Evolutionary conservation across 148 eudicot species (phyloP), one percentile per base, ranked within the genome.

Genomic region (Rheum nobile): DNA sequence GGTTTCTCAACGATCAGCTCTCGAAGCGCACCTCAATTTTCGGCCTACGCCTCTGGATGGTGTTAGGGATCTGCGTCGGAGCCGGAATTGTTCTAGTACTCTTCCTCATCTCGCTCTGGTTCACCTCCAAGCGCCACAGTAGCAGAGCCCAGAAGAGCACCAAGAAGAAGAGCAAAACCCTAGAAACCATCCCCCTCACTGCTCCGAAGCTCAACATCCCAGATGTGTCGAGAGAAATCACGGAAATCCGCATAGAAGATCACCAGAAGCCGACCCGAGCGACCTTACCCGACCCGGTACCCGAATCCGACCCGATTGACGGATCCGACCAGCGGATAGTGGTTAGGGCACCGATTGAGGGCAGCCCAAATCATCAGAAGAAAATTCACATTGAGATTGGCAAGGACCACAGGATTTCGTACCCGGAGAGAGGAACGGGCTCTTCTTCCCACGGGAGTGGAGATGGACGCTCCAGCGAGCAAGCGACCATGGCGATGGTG

Each of bases 11-110:
- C 82, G 84, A 84, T 21, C 76, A 84, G 65, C 89, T 91, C 71
- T 89, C 92, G 0, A 85, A 79, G 41, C 67, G 43, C 7, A 89
- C 94, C 71, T 85, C 90, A 67, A 86, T 91, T 42, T 88, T 91
- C 74, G 90, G 90, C 5, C 71, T 91, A 1, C 86, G 86, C 24
- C 74, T 91, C 17, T 88, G 94, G 92, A 88, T 89, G 8, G 88
- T 91, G 3, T 34, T 89, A 10, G 94, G 97, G 0, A 88, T 91
- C 8, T 80, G 84, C 28, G 82, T 87, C 34, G 94, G 94, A 3
- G 94, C 89, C 10, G 82, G 73, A 1, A 80, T 91, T 35, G 94
- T 89, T 38, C 50, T 89, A 28, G 21, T 86, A 8, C 79, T 91
- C 37, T 91, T 91, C 74, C 21, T 89, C 6, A 77, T 91, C 65